phyloP scores from a whole-genome alignment of 805 yeast genomes.

The Metschnikowia proteae region DNA sequence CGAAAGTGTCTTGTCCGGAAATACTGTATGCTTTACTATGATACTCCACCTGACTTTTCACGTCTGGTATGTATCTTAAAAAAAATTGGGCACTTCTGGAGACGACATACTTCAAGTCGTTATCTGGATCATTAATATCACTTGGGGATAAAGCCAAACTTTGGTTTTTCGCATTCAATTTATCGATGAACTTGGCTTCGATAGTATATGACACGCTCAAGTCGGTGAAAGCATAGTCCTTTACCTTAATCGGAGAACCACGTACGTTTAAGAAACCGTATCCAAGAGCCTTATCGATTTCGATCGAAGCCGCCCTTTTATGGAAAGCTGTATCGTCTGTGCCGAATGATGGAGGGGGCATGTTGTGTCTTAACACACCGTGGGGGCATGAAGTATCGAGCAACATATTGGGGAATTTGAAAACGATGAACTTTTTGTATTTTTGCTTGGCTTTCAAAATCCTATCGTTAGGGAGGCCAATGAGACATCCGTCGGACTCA shows the following conservation, averaged over 20 bases:
- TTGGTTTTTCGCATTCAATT: slow-evolving; percentile 29
- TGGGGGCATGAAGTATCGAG: slow-evolving; percentile 53
- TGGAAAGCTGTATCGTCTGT: slow-evolving; percentile 36
- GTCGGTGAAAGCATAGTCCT: slow-evolving; percentile 43
- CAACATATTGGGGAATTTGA: slow-evolving; percentile 52
- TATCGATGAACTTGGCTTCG: slow-evolving; percentile 54
- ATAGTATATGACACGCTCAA: slow-evolving; percentile 49
- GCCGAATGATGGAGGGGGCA: slow-evolving; percentile 45
- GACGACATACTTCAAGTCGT: slow-evolving; percentile 31
- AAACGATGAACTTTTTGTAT: slow-evolving; percentile 57
- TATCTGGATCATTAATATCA: slow-evolving; percentile 37
- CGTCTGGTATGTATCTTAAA: slow-evolving; percentile 38
- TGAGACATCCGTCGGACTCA: slow-evolving; percentile 39
- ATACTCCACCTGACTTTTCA: slow-evolving; percentile 26
- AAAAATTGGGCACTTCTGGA: slow-evolving; percentile 36
- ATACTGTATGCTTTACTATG: slow-evolving; percentile 24
- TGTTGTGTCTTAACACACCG: slow-evolving; percentile 32
- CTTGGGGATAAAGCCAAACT: slow-evolving; percentile 27
- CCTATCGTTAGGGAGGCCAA: slow-evolving; percentile 51
- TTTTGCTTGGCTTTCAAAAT: slow-evolving; percentile 45
- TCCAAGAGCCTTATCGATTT: slow-evolving; percentile 43
- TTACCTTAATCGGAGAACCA: slow-evolving; percentile 53
- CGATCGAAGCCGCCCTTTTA: slow-evolving; percentile 32
- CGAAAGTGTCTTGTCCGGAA: slow-evolving; percentile 26
- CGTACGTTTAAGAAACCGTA: slow-evolving; percentile 49